A percentile compares a stretch with the other conserved stretches of the same genome.
phyloP scores from a whole-genome alignment of 257 asterid genomes.

The Primulina huaijiensis region DNA sequence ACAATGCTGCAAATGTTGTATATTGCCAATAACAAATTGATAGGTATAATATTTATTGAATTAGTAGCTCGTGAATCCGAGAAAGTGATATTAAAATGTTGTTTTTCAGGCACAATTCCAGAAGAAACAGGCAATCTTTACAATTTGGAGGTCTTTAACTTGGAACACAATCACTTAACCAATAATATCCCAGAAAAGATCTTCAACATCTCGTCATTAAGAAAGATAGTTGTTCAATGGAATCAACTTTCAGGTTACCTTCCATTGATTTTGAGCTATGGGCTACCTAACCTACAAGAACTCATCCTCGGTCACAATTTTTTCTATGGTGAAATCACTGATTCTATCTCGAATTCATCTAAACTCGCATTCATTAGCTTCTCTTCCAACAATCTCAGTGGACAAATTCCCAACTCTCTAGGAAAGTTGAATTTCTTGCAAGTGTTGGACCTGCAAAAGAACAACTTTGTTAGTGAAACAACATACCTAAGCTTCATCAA shows the following conservation, averaged over 20 bases:
- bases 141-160: conserved; percentile 16
- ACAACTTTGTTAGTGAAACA: conserved; percentile 20
- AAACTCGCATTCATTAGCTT: conserved; percentile 2
- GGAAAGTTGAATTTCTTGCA: conserved; percentile 26
- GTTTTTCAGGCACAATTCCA: conserved; percentile 28
- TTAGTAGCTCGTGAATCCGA: background rate
- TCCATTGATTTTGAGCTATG: conserved; percentile 22
- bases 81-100: background rate
- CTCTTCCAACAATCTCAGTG: conserved; percentile 10
- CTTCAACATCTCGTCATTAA: conserved; percentile 28
- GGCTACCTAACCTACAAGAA: conserved; percentile 21
- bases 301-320: conserved; percentile 18
- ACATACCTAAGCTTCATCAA: conserved; percentile 24
- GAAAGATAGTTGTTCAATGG: background rate
- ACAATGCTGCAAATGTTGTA: background rate
- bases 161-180: conserved; percentile 15
- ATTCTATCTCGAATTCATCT: conserved; percentile 34
- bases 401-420: conserved; percentile 30
- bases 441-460: background rate
- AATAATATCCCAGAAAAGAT: conserved; percentile 20
- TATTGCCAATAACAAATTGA: conserved; percentile 15
- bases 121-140: conserved; percentile 24
- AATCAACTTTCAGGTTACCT: conserved; percentile 33
- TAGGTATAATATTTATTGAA: background rate
- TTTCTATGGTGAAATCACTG: conserved; percentile 33